A percentile compares a stretch with the other conserved stretches of the same genome.
These are phyloP conservation scores for Cicer arietinum DNA, from an alignment of 306 rosid genomes.

Conservation along the genomic window DNA sequence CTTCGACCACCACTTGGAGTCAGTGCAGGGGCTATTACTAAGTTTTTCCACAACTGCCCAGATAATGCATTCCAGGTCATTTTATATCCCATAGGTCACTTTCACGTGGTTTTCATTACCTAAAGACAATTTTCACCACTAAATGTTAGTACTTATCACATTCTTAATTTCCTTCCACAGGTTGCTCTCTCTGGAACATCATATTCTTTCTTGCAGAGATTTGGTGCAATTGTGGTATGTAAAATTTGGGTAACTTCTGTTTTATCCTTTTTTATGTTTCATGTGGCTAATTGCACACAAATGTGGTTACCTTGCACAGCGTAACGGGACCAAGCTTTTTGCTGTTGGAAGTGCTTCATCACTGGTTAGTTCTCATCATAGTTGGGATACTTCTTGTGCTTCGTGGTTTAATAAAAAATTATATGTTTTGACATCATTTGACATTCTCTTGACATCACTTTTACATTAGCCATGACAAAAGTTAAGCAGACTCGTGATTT, in stretches of 20 bases:
- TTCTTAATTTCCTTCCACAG: slow-evolving; percentile 46
- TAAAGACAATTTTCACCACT: slow-evolving; percentile 3
- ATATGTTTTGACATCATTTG: slow-evolving; percentile 25
- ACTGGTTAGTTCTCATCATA: slow-evolving; percentile 65
- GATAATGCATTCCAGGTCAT: slow-evolving; percentile 94
- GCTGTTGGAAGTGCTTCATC: slow-evolving; percentile 92
- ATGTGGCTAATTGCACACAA: slow-evolving; percentile 27
- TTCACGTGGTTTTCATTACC: slow-evolving; percentile 23
- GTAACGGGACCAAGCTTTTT: slow-evolving; percentile 91
- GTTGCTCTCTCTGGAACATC: slow-evolving; percentile 63
- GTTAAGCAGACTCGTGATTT: slow-evolving; percentile 13
- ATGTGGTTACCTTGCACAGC: slow-evolving; percentile 58
- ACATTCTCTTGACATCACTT: slow-evolving; percentile 18
- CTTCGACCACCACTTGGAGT: slow-evolving; percentile 73
- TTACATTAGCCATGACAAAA: neutral
- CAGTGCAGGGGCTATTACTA: slow-evolving; percentile 74
- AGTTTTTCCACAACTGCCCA: slow-evolving; percentile 92
- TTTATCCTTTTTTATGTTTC: slow-evolving; percentile 13
- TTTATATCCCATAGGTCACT: slow-evolving; percentile 1
- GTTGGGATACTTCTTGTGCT: neutral
- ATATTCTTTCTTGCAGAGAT: slow-evolving; percentile 57
- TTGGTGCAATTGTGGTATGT: slow-evolving; percentile 76
- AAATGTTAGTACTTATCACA: slow-evolving; percentile 13
- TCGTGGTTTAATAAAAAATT: neutral
- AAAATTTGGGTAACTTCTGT: slow-evolving; percentile 20